These are phyloP conservation scores for Arachis hypogaea DNA, from an alignment of 306 rosid species.

Conservation along the genomic window DNA sequence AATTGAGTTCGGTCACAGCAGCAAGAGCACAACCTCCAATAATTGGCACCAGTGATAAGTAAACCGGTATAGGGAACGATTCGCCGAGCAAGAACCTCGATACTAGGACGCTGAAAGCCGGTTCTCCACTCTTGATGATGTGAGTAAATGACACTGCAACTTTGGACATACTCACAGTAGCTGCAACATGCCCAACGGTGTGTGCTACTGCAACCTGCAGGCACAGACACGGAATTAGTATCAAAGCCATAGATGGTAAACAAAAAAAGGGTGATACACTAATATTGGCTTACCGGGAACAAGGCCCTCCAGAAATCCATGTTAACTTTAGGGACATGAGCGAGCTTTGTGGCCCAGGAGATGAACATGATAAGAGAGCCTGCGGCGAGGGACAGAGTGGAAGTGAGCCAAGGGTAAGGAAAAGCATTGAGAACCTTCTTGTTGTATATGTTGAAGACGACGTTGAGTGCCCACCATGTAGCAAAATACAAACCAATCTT, in stretches of 20 bases:
- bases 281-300: slow-evolving; percentile 57
- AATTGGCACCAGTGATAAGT: slow-evolving; percentile 51
- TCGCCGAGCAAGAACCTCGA: slow-evolving; percentile 74
- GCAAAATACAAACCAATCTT: slow-evolving; percentile 74
- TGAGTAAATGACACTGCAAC: slow-evolving; percentile 91
- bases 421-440: slow-evolving; percentile 84
- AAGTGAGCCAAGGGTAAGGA: slow-evolving; percentile 82
- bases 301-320: slow-evolving; percentile 74
- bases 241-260: slow-evolving; percentile 5
- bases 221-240: not conserved
- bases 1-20: too few relatives aligned
- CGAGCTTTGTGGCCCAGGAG: slow-evolving; percentile 73
- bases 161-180: slow-evolving; percentile 90
- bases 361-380: slow-evolving; percentile 81
- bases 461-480: slow-evolving; percentile 87
- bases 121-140: slow-evolving; percentile 84
- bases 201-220: slow-evolving; percentile 83
- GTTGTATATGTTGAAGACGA: slow-evolving; percentile 84
- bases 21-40: too few relatives aligned
- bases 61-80: slow-evolving; percentile 64
- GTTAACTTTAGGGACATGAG: slow-evolving; percentile 64
- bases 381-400: slow-evolving; percentile 78
- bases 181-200: slow-evolving; percentile 92
- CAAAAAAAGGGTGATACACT: not conserved
- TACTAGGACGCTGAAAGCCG: slow-evolving; percentile 84